These are phyloP conservation scores for Exophiala sp. DNA, from an alignment of 2,329 filamentous ascomycete species.

Conservation along the genomic window DNA sequence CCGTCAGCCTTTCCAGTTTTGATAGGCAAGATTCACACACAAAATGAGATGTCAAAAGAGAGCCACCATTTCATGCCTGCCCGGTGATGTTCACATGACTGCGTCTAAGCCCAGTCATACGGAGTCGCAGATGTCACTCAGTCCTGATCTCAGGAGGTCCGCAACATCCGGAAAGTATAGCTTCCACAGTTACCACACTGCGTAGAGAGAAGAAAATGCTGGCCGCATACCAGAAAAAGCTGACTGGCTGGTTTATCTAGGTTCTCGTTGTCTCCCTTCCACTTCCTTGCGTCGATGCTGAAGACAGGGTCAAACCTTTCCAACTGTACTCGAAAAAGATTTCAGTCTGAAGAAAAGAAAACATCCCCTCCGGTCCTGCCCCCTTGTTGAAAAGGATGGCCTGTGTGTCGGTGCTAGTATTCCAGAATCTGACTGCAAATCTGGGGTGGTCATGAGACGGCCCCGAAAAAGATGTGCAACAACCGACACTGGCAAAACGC, in stretches of 20 bases:
- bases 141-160: not conserved
- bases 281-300: not conserved
- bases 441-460: constrained; percentile 26
- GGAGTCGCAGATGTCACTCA: not conserved
- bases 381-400: constrained; percentile 1
- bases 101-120: not conserved
- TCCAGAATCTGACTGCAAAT: constrained; percentile 19
- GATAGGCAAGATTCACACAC: not conserved
- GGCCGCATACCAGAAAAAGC: not conserved
- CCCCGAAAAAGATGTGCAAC: constrained; percentile 8
- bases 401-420: constrained; percentile 13
- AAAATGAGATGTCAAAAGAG: constrained; percentile 1
- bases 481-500: constrained; percentile 10
- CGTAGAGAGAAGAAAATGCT: not conserved
- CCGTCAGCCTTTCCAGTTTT: not conserved
- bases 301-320: not conserved
- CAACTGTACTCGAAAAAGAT: not conserved
- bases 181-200: not conserved
- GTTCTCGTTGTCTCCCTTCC: not conserved
- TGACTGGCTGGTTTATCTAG: not conserved
- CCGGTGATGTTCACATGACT: no score
- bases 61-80: no score
- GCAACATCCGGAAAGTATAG: not conserved
- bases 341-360: not conserved
- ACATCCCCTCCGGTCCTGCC: not conserved